Percentiles rank a stretch among this genome's conserved stretches.
These are phyloP conservation scores for Metschnikowia continentalis DNA, from an alignment of 805 yeast species.

Conservation along the genomic window DNA sequence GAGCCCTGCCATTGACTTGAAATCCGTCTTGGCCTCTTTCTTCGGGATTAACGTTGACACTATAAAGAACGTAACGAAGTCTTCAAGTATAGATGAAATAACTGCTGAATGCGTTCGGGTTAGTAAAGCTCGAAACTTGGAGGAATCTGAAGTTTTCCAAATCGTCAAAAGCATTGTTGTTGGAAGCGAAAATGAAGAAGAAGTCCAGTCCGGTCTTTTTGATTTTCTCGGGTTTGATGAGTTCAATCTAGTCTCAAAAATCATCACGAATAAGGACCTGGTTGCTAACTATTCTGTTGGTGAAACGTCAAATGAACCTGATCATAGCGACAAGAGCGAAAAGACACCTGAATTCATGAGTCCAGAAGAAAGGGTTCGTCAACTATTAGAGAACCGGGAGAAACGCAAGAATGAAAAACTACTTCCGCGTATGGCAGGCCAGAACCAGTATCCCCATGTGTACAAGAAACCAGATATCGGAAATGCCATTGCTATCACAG, in stretches of 20 bases:
- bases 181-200: constrained; percentile 46
- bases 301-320: neutral
- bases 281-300: constrained; percentile 3
- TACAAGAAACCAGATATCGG: constrained; percentile 61
- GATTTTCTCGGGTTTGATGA: constrained; percentile 85
- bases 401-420: constrained; percentile 47
- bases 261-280: constrained; percentile 44
- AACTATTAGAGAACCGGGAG: constrained; percentile 47
- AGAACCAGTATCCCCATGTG: constrained; percentile 78
- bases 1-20: constrained; percentile 23
- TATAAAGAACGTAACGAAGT: constrained; percentile 14
- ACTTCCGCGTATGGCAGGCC: constrained; percentile 37
- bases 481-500: constrained; percentile 65
- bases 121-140: constrained; percentile 28
- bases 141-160: constrained; percentile 28
- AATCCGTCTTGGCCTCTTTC: constrained; percentile 34
- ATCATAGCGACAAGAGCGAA: constrained; percentile 7
- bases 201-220: constrained; percentile 65
- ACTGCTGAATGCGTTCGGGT: constrained; percentile 30
- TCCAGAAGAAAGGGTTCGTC: constrained; percentile 51
- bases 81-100: constrained; percentile 19
- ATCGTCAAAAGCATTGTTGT: constrained; percentile 30
- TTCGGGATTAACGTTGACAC: constrained; percentile 26
- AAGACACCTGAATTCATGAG: constrained; percentile 36
- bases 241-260: constrained; percentile 67